These are phyloP conservation scores for Pseudonectria foliicola DNA, from an alignment of 2,329 filamentous ascomycete species.

Conservation along the genomic window DNA sequence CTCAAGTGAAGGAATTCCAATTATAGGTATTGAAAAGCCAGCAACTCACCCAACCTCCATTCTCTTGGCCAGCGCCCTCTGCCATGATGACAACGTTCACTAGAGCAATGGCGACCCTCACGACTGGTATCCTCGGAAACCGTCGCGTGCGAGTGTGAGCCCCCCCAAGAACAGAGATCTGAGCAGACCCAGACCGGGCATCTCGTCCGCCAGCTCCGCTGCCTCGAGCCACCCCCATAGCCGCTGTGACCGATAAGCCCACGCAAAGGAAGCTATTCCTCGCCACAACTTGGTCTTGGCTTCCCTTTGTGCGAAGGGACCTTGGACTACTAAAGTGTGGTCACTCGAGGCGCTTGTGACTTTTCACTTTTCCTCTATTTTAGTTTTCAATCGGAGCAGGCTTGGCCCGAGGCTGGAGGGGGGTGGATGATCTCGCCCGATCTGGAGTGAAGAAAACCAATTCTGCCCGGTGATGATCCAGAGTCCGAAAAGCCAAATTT, in stretches of 20 bases:
- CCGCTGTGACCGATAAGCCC: constrained; percentile 31
- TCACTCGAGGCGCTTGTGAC: constrained; percentile 21
- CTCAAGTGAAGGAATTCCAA: background rate
- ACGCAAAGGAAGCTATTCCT: constrained; percentile 14
- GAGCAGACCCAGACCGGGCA: constrained; percentile 27
- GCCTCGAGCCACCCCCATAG: constrained; percentile 12
- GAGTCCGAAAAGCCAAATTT: constrained; percentile 53
- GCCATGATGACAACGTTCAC: constrained; percentile 23
- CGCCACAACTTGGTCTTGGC: background rate
- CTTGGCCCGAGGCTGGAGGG: constrained; percentile 15
- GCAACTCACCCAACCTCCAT: background rate
- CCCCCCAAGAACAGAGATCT: constrained; percentile 42
- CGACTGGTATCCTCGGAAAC: constrained; percentile 11
- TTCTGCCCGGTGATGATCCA: constrained; percentile 42
- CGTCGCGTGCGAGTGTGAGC: constrained; percentile 13
- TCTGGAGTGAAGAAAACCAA: constrained; percentile 6
- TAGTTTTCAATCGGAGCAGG: constrained; percentile 51
- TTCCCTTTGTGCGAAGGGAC: background rate
- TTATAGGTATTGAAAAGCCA: background rate
- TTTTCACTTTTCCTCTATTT: constrained; percentile 22
- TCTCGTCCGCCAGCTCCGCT: constrained; percentile 1
- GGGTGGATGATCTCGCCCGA: constrained; percentile 1
- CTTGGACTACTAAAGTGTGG: background rate
- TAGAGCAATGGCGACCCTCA: constrained; percentile 14
- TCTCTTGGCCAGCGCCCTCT: background rate